Conservation (phyloP, 306 rosid species). For the Pyrus communis region DNA sequence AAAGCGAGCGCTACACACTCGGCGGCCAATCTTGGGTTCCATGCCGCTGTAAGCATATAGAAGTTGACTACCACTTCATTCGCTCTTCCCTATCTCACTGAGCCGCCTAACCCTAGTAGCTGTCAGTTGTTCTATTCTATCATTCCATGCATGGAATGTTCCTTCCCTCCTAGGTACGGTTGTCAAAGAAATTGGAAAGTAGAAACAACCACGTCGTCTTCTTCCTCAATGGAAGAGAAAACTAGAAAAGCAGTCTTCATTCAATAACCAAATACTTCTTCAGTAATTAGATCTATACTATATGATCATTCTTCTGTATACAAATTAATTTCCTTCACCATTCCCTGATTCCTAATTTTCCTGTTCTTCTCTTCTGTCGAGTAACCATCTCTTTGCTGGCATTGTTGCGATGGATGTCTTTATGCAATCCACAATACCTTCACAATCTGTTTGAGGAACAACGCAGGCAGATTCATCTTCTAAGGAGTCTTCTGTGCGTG, state of each 20-base stretch:
- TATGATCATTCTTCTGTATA: slow-evolving; percentile 4
- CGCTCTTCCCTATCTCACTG: too few species aligned
- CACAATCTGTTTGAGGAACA: slow-evolving; percentile 42
- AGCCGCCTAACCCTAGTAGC: too few species aligned
- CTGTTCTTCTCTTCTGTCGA: not conserved
- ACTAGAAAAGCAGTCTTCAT: not conserved
- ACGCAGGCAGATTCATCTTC: slow-evolving; percentile 35
- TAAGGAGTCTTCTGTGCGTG: slow-evolving; percentile 33
- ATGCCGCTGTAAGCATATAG: too few species aligned
- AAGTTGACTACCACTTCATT: too few species aligned
- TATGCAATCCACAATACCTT: slow-evolving; percentile 81
- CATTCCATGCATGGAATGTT: too few species aligned
- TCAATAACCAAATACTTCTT: not conserved
- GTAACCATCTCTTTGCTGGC: slow-evolving; percentile 32
- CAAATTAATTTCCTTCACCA: not conserved
- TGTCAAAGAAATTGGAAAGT: not conserved
- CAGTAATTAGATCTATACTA: not conserved
- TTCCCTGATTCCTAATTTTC: slow-evolving; percentile 14
- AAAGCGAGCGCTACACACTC: not conserved
- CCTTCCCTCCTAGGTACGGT: too few species aligned
- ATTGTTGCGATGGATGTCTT: slow-evolving; percentile 49
- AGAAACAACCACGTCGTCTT: not conserved
- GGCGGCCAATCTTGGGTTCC: too few species aligned
- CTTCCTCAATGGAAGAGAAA: not conserved
- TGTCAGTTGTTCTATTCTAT: too few species aligned